phyloP scores from a whole-genome alignment of 495 filamentous ascomycete species.

The Parmelia sp. region DNA sequence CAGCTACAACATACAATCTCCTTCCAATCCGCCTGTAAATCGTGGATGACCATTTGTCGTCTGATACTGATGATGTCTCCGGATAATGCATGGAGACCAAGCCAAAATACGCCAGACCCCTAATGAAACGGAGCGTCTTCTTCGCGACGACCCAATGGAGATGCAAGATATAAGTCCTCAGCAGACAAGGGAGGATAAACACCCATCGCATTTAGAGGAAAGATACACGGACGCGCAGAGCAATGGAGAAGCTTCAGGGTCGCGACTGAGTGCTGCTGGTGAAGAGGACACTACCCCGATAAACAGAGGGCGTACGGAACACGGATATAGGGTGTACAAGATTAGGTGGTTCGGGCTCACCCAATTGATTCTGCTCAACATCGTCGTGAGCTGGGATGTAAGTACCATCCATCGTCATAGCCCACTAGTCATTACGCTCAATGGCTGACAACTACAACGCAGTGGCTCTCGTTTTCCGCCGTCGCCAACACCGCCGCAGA shows the following conservation, averaged over 20 bases:
- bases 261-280: background rate
- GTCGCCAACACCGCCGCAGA: constrained; percentile 67
- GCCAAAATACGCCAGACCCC: background rate
- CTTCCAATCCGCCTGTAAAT: too few relatives aligned
- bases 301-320: constrained; percentile 30
- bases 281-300: constrained; percentile 3
- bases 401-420: constrained; percentile 32
- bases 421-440: background rate
- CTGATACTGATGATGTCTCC: constrained; percentile 3
- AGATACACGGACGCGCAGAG: constrained; percentile 12
- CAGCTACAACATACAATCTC: too few relatives aligned
- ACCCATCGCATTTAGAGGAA: background rate
- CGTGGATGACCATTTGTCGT: background rate
- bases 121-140: constrained; percentile 14
- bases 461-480: constrained; percentile 93
- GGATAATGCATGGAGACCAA: constrained; percentile 2
- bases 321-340: constrained; percentile 83
- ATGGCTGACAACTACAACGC: constrained; percentile 1
- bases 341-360: constrained; percentile 81
- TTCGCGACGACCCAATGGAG: constrained; percentile 11
- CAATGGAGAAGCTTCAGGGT: background rate
- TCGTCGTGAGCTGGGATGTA: constrained; percentile 93
- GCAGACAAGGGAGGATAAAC: background rate
- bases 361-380: constrained; percentile 72
- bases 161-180: constrained; percentile 4